Percentiles rank a stretch among this genome's conserved stretches.
These are phyloP conservation scores for Xylariaceae sp. DNA, from an alignment of 2,329 filamentous ascomycete genomes.

Conservation along the genomic window DNA sequence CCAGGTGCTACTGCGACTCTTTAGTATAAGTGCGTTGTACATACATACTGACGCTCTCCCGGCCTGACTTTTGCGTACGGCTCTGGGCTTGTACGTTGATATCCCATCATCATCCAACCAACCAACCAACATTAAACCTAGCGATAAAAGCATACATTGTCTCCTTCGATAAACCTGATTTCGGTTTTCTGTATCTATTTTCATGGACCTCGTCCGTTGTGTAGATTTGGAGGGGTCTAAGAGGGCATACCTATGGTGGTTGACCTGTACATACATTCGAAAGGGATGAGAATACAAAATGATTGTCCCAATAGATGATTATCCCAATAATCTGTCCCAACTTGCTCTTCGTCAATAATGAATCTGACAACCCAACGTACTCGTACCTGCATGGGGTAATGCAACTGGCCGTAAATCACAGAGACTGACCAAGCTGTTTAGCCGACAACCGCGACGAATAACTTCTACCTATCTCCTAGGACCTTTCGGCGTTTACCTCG, in stretches of 20 bases:
- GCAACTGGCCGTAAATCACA: too few species aligned
- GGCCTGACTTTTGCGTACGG: background rate
- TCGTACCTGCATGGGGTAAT: too few species aligned
- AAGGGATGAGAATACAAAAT: background rate
- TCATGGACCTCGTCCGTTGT: background rate
- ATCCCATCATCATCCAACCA: background rate
- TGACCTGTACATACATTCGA: background rate
- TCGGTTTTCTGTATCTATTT: background rate
- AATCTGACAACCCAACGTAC: too few species aligned
- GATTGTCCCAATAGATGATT: background rate
- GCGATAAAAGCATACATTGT: too few species aligned
- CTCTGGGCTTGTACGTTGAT: background rate
- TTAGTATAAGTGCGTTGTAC: background rate
- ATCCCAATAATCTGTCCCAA: background rate
- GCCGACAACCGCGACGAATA: too few species aligned
- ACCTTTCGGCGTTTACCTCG: too few species aligned
- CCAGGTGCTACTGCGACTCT: background rate
- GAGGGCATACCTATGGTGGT: background rate
- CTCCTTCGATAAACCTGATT: background rate
- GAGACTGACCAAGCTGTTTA: too few species aligned
- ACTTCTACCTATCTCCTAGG: too few species aligned
- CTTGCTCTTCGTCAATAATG: too few species aligned
- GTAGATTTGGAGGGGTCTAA: background rate
- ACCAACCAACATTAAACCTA: too few species aligned
- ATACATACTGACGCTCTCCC: background rate